phyloP scores from a whole-genome alignment of 805 yeast species.

The Sungouiozyma ichnusensis region DNA sequence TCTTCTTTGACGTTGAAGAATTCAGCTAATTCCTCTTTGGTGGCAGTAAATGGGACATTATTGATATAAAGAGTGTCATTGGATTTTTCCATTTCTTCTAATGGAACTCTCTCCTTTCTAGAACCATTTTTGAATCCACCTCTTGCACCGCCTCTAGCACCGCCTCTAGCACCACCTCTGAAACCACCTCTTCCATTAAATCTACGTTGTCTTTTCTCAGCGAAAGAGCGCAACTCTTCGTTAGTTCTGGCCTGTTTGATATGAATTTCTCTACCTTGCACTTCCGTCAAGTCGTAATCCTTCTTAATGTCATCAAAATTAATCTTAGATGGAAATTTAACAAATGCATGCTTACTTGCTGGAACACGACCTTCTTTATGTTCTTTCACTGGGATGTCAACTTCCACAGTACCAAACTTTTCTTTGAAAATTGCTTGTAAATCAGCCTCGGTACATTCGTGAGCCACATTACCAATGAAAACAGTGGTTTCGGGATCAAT shows the following conservation, averaged over 20 bases:
- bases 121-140: conserved; percentile 11
- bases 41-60: conserved; percentile 51
- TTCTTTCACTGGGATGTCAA: conserved; percentile 22
- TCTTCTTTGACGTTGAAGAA: conserved; percentile 41
- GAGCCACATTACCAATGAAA: conserved; percentile 26
- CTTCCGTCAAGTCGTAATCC: conserved; percentile 22
- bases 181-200: conserved; percentile 5
- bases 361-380: conserved; percentile 15
- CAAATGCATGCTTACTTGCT: conserved; percentile 25
- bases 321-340: conserved; percentile 23
- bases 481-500: conserved; percentile 28
- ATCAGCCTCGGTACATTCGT: conserved; percentile 23
- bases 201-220: conserved; percentile 5
- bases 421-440: conserved; percentile 17
- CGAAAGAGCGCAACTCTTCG: conserved; percentile 8
- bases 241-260: conserved; percentile 21
- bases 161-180: conserved; percentile 11
- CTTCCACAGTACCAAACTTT: conserved; percentile 22
- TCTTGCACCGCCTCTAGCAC: conserved; percentile 10
- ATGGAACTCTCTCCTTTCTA: conserved; percentile 26
- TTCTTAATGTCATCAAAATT: conserved; percentile 24
- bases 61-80: conserved; percentile 50
- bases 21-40: conserved; percentile 44
- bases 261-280: conserved; percentile 26
- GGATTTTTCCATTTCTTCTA: conserved; percentile 32